Base-by-base conservation (phyloP, 75 land plant species). In the Pinus tabuliformis region DNA sequence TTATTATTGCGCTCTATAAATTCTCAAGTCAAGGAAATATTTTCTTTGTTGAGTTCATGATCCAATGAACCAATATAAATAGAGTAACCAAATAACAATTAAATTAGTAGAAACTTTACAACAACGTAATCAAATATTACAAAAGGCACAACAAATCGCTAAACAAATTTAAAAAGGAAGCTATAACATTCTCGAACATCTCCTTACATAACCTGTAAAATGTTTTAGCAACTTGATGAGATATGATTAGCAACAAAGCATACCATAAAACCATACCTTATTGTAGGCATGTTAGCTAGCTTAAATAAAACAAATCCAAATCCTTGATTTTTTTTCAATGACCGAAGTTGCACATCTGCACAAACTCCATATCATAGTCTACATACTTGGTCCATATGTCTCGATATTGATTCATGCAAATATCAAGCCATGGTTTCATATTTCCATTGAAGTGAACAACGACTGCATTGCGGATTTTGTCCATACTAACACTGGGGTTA, bases 401-500 rank as follows among this genome's bases (percentile, higher is more conserved):
- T 26, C 26, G 26, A 26, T 26, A 26, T 26, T 0, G 26, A 26
- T 26, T 26, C 26, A 26, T 26, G 26, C 26, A 26, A 26, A 26
- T 26, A 26, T 26, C 0, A 26, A 26, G 26, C 26, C 26, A 26
- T 26, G 26, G 26, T 26, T 26, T 26, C 26, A 26, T 26, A 26
- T 26, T 26, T 26, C 26, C 26, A 26, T 26, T 26, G 26, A 26
- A 26, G 26, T 26, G 26, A 26, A 92, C 89, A 70, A 92, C 92
- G 6, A 89, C 92, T 63, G 95, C 95, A 75, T 87, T 90, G 26
- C 68, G 68, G 6, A 92, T 88, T 75, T 90, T 84, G 4, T 86
- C 90, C 83, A 77, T 74, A 80, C 90, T 83, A n/a, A 92, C 86
- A 84, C 86, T 92, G 37, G 95, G 92, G 78, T 92, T 88, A 26